Conservation (phyloP, 805 yeast genomes). For the Nakazawaea peltata region DNA sequence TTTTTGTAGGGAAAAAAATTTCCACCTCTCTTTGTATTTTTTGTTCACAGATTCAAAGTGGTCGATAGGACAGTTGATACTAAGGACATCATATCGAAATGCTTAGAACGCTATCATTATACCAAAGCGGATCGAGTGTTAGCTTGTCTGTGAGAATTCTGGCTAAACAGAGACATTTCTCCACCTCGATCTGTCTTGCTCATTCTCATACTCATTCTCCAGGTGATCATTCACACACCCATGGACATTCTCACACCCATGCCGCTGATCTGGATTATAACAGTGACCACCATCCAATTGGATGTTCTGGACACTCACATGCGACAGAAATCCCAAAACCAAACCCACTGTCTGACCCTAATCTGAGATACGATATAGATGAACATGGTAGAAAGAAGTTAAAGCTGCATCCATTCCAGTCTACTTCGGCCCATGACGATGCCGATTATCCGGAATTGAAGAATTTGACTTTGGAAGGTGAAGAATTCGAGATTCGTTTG, state of each 20-base stretch:
- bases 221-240: too few relatives aligned
- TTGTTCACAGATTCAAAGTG: too few relatives aligned
- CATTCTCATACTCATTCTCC: too few relatives aligned
- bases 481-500: slow-evolving; percentile 17
- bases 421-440: slow-evolving; percentile 10
- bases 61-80: too few relatives aligned
- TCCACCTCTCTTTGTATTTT: too few relatives aligned
- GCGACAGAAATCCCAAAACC: slow-evolving; percentile 4
- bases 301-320: slow-evolving; percentile 8
- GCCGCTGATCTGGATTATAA: background rate
- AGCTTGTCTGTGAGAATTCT: too few relatives aligned
- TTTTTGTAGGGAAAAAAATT: too few relatives aligned
- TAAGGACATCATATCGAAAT: too few relatives aligned
- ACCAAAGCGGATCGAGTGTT: too few relatives aligned
- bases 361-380: slow-evolving; percentile 7
- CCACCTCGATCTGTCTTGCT: too few relatives aligned
- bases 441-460: slow-evolving; percentile 19
- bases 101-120: too few relatives aligned
- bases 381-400: slow-evolving; percentile 7
- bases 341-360: slow-evolving; percentile 9
- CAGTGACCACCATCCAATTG: slow-evolving; percentile 1
- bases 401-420: slow-evolving; percentile 10
- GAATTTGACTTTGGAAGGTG: slow-evolving; percentile 19
- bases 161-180: too few relatives aligned
- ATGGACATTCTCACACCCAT: slow-evolving; percentile 20